Evolutionary conservation across 495 filamentous ascomycete genomes (phyloP), one percentile per base, ranked within the genome.

Genomic region (Ramalina peruviana): DNA sequence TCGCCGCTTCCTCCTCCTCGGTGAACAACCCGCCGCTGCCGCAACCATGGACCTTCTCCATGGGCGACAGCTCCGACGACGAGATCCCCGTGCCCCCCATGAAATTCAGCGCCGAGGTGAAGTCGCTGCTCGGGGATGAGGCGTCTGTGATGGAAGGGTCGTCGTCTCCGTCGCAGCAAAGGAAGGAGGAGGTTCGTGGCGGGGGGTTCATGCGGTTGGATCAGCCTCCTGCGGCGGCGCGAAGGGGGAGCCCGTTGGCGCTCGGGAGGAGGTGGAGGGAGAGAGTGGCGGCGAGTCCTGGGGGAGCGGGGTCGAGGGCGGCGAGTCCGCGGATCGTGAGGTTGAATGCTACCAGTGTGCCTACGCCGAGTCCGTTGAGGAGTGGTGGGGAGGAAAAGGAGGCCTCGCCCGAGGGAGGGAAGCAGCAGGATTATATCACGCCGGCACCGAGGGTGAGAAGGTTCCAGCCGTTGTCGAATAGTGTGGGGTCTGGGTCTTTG

Each of bases 101-200:
- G 64, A 86, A 83, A 62, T 80, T 87, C 58, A 88, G 83, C 57
- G 85, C 85, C 33, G 73, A 83, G 36, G 85, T 83, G 9, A 87
- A 86, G 57, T 83, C 83, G 20, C 67, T 89, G 12, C 67, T 89
- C 6, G 79, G 82, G 49, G 81, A 81, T 55, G 77, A 79, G 44
- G 75, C 74, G 12, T 62, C 74, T 48, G 51, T 64, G 38, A 53
- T 67, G 15, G 71, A 70, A 20, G 65, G 64, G 25, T 73, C 76
- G 39, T 74, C 76, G 39, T 74, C 78, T 25, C 74, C 78, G 0
- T 65, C 65, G 25, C 64, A 65, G 11, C 66, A 20, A 20, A 20
- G 72, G 46, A 65, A 72, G 52, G 61, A 67, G 46, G 60, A 60
- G 56, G 62, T 62, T 41, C 57, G 51, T 67, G 23, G 4, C 68